These are phyloP conservation scores for Aspergillus sergii DNA, from an alignment of 2,329 filamentous ascomycete species.

Conservation along the genomic window DNA sequence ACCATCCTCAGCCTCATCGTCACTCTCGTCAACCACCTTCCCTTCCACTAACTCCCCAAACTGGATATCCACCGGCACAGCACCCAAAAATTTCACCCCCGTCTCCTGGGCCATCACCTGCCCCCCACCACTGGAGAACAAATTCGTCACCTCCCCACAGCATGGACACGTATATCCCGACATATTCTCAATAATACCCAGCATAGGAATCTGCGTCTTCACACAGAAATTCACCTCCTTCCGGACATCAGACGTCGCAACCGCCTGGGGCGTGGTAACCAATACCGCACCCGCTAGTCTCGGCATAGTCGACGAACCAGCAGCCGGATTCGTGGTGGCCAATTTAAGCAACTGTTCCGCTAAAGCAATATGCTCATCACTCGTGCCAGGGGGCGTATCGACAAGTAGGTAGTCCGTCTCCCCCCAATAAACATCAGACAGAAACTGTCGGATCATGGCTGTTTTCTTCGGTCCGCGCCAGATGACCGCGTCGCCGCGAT, in stretches of 20 bases:
- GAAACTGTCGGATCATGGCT: constrained; percentile 96
- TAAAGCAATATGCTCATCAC: constrained; percentile 94
- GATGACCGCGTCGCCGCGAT: constrained; percentile 86
- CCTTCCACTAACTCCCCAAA: constrained; percentile 86
- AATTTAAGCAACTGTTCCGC: constrained; percentile 75
- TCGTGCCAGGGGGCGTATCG: constrained; percentile 94
- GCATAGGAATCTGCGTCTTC: constrained; percentile 76
- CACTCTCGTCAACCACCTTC: constrained; percentile 30
- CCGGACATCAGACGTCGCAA: constrained; percentile 88
- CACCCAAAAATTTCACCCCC: constrained; percentile 78
- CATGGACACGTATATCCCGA: constrained; percentile 58
- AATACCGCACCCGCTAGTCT: constrained; percentile 87
- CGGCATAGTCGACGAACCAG: constrained; percentile 39
- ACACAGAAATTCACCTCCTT: constrained; percentile 93
- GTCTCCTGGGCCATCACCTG: constrained; percentile 88
- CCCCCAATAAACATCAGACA: constrained; percentile 86
- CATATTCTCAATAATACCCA: constrained; percentile 98
- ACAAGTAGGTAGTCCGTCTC: constrained; percentile 89
- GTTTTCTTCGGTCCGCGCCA: constrained; percentile 99
- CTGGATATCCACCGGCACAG: constrained; percentile 88
- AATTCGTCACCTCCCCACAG: constrained; percentile 81
- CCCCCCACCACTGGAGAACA: constrained; percentile 91
- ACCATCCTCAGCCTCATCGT: constrained; percentile 26
- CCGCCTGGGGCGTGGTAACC: constrained; percentile 93
- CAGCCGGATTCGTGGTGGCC: constrained; percentile 30